These are phyloP conservation scores for Dovyalis caffra DNA, from an alignment of 345 rosid genomes.

Conservation along the genomic window DNA sequence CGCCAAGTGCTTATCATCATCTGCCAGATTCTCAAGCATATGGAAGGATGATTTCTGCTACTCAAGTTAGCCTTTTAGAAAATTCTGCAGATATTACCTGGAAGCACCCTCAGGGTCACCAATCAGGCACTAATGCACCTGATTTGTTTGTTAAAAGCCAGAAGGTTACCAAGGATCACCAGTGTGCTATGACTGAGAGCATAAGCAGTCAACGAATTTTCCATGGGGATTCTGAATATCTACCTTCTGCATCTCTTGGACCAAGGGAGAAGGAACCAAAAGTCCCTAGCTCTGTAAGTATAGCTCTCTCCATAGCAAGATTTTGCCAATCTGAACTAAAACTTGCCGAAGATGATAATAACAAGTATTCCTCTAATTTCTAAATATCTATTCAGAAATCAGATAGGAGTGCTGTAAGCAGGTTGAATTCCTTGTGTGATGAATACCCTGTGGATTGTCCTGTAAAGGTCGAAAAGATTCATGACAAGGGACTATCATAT, in stretches of 20 bases:
- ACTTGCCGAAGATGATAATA: conserved; percentile 17
- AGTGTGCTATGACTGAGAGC: conserved; percentile 4
- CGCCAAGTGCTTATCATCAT: conserved; percentile 22
- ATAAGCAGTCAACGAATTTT: conserved; percentile 23
- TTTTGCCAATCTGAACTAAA: not conserved
- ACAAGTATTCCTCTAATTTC: not conserved
- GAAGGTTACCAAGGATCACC: conserved; percentile 15
- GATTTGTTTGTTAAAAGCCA: conserved; percentile 31
- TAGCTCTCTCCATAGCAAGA: not conserved
- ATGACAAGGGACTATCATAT: conserved; percentile 1
- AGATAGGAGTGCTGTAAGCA: conserved; percentile 30
- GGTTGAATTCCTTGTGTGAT: conserved; percentile 21
- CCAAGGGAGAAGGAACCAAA: conserved; percentile 25
- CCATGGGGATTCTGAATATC: conserved; percentile 18
- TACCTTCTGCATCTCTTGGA: conserved; percentile 16
- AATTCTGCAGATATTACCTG: conserved; percentile 24
- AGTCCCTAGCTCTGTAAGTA: conserved; percentile 42
- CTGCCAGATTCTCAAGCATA: conserved; percentile 39
- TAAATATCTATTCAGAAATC: conserved; percentile 35
- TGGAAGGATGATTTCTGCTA: conserved; percentile 31
- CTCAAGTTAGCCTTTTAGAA: conserved; percentile 26
- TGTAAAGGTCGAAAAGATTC: conserved; percentile 26
- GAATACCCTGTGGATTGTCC: conserved; percentile 29
- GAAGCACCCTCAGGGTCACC: conserved; percentile 27
- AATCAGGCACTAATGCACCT: conserved; percentile 22